Conservation (phyloP, 306 rosid species). For the Cajanus cajan region DNA sequence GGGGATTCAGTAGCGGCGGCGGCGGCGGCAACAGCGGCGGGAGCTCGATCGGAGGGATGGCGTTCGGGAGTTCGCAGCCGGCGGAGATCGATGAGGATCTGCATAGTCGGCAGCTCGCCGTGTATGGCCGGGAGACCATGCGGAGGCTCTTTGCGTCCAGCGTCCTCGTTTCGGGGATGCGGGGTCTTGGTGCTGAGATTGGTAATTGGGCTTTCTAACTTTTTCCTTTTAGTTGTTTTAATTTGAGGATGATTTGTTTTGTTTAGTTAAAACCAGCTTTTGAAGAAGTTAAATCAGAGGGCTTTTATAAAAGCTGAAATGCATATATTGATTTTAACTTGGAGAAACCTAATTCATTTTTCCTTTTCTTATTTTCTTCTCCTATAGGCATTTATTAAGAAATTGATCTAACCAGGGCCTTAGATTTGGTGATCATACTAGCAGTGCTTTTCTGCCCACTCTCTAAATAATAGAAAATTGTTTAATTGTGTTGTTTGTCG, state of each 20-base stretch:
- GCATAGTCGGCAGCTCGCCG: slow-evolving; percentile 98
- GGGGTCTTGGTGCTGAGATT: slow-evolving; percentile 94
- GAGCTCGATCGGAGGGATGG: slow-evolving; percentile 52
- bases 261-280: not conserved
- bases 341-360: not conserved
- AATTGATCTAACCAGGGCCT: not conserved
- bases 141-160: slow-evolving; percentile 80
- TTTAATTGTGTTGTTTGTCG: not conserved
- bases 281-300: not conserved
- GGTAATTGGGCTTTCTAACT: slow-evolving; percentile 43
- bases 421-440: not conserved
- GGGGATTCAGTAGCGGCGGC: slow-evolving; percentile 10
- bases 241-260: not conserved
- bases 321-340: not conserved
- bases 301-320: not conserved
- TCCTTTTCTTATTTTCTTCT: not conserved
- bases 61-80: slow-evolving; percentile 53
- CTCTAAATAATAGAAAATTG: not conserved
- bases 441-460: not conserved
- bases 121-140: slow-evolving; percentile 98
- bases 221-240: not conserved
- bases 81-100: slow-evolving; percentile 93
- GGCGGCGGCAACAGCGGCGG: slow-evolving; percentile 30
- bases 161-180: slow-evolving; percentile 86
- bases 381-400: not conserved